phyloP scores from a whole-genome alignment of 1,139 yeast genomes.

The Sugiyamaella paludigena region DNA sequence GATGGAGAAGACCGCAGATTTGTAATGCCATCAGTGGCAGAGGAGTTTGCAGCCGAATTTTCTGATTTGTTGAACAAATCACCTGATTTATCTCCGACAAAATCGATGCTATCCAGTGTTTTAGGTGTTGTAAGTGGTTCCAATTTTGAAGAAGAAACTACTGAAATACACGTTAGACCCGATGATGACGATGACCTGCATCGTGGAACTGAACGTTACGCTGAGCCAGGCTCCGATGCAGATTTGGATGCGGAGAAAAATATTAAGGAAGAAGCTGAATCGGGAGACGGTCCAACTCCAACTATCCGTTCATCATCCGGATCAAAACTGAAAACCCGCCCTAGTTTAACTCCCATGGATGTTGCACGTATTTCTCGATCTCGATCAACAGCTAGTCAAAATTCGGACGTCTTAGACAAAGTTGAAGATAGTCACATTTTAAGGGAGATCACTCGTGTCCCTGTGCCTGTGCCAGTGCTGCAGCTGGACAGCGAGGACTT shows the following conservation, averaged over 20 bases:
- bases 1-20: neutral
- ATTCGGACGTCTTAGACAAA: neutral
- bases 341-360: constrained; percentile 36
- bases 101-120: neutral
- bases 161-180: too few species aligned
- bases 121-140: too few species aligned
- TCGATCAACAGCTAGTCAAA: constrained; percentile 10
- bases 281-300: constrained; percentile 3
- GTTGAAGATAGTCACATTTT: constrained; percentile 21
- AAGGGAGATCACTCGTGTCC: constrained; percentile 18
- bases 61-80: constrained; percentile 19
- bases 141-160: too few species aligned
- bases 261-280: neutral
- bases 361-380: constrained; percentile 26
- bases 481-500: constrained; percentile 36
- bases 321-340: constrained; percentile 34
- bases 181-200: neutral
- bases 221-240: neutral
- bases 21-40: constrained; percentile 16
- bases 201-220: neutral
- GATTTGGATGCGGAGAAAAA: neutral
- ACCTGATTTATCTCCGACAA: neutral
- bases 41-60: constrained; percentile 27
- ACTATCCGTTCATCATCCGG: constrained; percentile 30
- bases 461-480: constrained; percentile 27